Evolutionary conservation across 2,329 filamentous ascomycete genomes (phyloP).

Genomic region (Cladosporium colombiae): DNA sequence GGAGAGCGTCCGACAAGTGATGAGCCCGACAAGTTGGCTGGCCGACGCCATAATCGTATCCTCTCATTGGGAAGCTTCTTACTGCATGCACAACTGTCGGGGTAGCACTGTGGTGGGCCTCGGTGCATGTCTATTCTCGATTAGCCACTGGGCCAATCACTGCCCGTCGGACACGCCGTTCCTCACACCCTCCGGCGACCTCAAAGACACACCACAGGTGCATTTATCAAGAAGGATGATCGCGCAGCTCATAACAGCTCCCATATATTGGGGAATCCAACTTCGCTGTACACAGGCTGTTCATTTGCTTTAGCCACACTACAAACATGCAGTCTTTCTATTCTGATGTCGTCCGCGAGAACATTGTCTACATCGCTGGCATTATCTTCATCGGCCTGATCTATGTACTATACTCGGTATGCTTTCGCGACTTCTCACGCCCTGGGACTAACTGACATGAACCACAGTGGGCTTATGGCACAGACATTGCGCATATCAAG

Average conservation of each 20-base stretch:
- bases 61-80: background rate
- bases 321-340: background rate
- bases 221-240: background rate
- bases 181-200: background rate
- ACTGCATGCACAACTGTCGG: background rate
- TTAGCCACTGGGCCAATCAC: background rate
- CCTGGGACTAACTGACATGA: background rate
- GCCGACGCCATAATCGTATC: background rate
- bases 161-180: background rate
- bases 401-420: constrained; percentile 1
- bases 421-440: background rate
- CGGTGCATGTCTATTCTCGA: background rate
- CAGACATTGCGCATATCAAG: constrained; percentile 53
- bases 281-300: background rate
- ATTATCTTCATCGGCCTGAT: background rate
- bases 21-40: background rate
- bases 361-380: background rate
- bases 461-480: constrained; percentile 27
- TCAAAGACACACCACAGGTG: background rate
- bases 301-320: background rate
- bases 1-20: background rate
- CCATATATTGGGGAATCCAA: background rate
- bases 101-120: background rate
- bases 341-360: background rate
- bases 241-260: background rate